phyloP scores from a whole-genome alignment of 345 rosid species.

The Camelina sativa region DNA sequence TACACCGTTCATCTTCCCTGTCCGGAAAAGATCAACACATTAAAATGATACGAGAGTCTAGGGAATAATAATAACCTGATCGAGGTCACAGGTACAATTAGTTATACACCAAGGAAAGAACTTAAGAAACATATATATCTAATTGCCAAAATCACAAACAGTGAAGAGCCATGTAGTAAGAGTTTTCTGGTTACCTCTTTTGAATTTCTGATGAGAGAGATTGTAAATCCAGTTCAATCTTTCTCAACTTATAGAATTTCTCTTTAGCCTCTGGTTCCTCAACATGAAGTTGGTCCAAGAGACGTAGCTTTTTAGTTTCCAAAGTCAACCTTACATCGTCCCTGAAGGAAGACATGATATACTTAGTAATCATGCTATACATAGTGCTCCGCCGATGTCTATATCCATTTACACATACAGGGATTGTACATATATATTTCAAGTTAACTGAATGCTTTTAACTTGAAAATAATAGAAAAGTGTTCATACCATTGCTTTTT shows the following conservation, averaged over 20 bases:
- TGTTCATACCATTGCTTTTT: slow-evolving; percentile 60
- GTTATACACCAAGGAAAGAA: not conserved
- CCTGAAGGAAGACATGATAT: slow-evolving; percentile 48
- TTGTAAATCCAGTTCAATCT: slow-evolving; percentile 56
- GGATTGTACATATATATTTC: slow-evolving; percentile 5
- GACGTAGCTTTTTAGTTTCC: slow-evolving; percentile 62
- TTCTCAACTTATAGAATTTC: slow-evolving; percentile 62
- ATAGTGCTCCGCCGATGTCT: not conserved
- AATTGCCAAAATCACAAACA: slow-evolving; percentile 25
- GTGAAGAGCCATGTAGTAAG: slow-evolving; percentile 15
- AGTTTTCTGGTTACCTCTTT: slow-evolving; percentile 54
- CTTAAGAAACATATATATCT: slow-evolving; percentile 16
- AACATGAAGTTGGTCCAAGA: slow-evolving; percentile 61
- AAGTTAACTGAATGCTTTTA: slow-evolving; percentile 16
- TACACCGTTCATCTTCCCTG: slow-evolving; percentile 67
- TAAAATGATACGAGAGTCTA: slow-evolving; percentile 9
- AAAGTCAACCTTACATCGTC: slow-evolving; percentile 54
- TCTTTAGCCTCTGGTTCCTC: slow-evolving; percentile 57
- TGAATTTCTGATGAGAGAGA: slow-evolving; percentile 58
- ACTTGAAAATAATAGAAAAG: slow-evolving; percentile 6
- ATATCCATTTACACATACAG: not conserved
- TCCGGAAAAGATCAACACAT: not conserved
- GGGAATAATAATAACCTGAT: slow-evolving; percentile 3
- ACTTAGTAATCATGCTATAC: slow-evolving; percentile 8
- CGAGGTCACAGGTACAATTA: slow-evolving; percentile 16